Base-by-base conservation (phyloP, 345 rosid species). In the Diplotaxis tenuifolia region DNA sequence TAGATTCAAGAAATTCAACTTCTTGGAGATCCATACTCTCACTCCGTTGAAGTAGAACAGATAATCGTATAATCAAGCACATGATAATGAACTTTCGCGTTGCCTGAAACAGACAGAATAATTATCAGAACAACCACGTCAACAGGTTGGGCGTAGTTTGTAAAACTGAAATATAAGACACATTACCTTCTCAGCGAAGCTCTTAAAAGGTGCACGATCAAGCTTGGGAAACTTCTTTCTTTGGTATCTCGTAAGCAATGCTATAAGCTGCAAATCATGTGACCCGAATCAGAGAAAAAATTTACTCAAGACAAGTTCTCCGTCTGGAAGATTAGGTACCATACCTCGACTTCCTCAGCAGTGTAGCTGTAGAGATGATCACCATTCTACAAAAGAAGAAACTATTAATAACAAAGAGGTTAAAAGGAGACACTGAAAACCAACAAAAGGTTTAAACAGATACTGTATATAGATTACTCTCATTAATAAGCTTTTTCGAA, bases 261-360 rank as follows among this genome's bases (percentile, higher is more conserved):
- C 91, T 66, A 90, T 84, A 72, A 88, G 58, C 96, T 90, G 80
- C 28, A 80, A 70, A 29, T 40, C 20, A 28, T 20, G 12, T 74
- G 49, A 70, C 4, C 14, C 6, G 21, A 7, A 70, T 80, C 62
- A 82, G 75, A 71, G 62, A 15, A 62, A 25, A 22, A 53, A 55
- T 19, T 16, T 20, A 54, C 28, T 54, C 25, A 45, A 67, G 55
- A 59, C 42, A 42, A 36, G 58, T 18, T 59, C 38, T 50, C 22
- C 20, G 36, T 60, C 63, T 72, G 72, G 14, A 69, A 64, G 28
- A 75, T 47, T 15, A 23, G 11, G 50, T 42, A 42, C 18, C n/a
- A 9, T 81, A 90, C 96, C 91, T 88, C 85, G 70, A 88, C 83
- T 78, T 90, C 96, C 58, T 79, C 84, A 54, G 67, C 62, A 58